These are phyloP conservation scores for Trichoderma koningiopsis DNA, from an alignment of 2,329 filamentous ascomycete species.

Conservation along the genomic window DNA sequence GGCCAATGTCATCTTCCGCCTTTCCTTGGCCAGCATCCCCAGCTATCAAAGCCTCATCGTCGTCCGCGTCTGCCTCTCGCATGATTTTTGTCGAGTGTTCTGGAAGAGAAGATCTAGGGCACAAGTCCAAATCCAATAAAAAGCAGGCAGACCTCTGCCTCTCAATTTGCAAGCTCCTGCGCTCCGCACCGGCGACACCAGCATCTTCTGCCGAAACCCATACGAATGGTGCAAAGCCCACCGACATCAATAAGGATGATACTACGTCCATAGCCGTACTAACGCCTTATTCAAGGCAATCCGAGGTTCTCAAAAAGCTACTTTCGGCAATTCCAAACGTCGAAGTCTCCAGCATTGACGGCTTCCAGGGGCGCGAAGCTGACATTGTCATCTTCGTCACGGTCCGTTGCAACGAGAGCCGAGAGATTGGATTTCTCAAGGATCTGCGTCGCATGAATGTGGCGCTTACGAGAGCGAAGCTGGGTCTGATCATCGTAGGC, in stretches of 20 bases:
- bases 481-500: conserved; percentile 40
- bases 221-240: neutral
- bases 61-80: neutral
- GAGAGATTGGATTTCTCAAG: conserved; percentile 45
- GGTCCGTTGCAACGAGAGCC: conserved; percentile 44
- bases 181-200: neutral
- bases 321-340: conserved; percentile 33
- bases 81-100: conserved; percentile 43
- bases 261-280: conserved; percentile 40
- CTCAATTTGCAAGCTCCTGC: conserved; percentile 38
- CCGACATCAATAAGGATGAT: neutral
- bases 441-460: conserved; percentile 47
- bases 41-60: neutral
- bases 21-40: conserved; percentile 31
- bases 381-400: conserved; percentile 48
- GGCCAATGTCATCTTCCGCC: conserved; percentile 28
- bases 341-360: conserved; percentile 46
- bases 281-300: conserved; percentile 45
- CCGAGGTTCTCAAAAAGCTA: conserved; percentile 35
- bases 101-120: conserved; percentile 40
- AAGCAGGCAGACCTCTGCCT: conserved; percentile 43
- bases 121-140: conserved; percentile 43
- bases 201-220: neutral
- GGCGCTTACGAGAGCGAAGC: conserved; percentile 42
- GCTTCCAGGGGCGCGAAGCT: conserved; percentile 47